These are phyloP conservation scores for Phytophthora colocasiae DNA, from an alignment of 352 stramenopile genomes.

Conservation along the genomic window DNA sequence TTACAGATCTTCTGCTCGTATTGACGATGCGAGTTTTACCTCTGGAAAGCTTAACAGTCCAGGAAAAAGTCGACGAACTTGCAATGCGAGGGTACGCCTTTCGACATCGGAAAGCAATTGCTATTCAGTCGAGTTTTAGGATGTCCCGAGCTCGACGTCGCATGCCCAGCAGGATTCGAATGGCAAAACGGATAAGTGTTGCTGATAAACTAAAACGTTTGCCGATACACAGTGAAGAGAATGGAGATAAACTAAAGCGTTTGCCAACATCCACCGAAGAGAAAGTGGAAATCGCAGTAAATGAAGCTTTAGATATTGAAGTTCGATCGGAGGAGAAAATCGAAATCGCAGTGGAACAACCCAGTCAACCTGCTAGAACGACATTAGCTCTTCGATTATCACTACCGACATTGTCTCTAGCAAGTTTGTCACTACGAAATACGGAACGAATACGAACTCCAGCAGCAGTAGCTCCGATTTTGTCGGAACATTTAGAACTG, in stretches of 20 bases:
- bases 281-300: background rate
- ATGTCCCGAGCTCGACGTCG: conserved; percentile 60
- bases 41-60: conserved; percentile 73
- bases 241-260: conserved; percentile 12
- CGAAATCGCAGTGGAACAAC: background rate
- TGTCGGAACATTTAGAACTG: conserved; percentile 35
- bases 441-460: conserved; percentile 21
- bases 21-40: conserved; percentile 73
- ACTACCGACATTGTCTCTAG: conserved; percentile 7
- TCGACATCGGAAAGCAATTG: conserved; percentile 63
- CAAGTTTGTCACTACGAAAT: conserved; percentile 8
- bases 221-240: background rate
- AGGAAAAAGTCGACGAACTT: conserved; percentile 87
- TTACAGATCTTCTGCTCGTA: conserved; percentile 76
- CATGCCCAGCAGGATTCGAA: conserved; percentile 21
- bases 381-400: conserved; percentile 9
- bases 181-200: conserved; percentile 13
- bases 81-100: conserved; percentile 75
- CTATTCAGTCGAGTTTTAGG: conserved; percentile 69
- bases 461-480: conserved; percentile 25
- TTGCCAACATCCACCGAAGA: background rate
- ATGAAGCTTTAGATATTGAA: background rate
- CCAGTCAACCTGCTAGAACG: conserved; percentile 2
- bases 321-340: conserved; percentile 1
- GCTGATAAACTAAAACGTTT: conserved; percentile 12